Base-by-base conservation (phyloP, 2,329 filamentous ascomycete genomes). In the Penicillium sp. region DNA sequence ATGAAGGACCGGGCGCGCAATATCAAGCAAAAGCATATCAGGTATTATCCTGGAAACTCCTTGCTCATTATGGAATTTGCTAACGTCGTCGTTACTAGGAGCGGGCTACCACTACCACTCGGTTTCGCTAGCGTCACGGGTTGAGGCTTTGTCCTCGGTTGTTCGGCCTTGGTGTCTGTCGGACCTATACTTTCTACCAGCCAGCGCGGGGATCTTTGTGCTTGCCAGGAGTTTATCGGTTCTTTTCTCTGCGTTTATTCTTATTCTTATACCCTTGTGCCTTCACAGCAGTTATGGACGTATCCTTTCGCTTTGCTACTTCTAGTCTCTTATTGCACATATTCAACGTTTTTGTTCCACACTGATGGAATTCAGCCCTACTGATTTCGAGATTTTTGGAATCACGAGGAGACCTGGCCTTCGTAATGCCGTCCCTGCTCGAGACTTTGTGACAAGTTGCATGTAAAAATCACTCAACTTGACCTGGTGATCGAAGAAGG, bases 1-100 rank as follows among this genome's bases (percentile, higher is more conserved):
- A 61, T 86, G 7, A 84, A 84, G 64, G 82, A 84, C 62, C 81
- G 80, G 60, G 84, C 83, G 4, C 76, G 84, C 53, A 85, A 84
- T 60, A 71, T 86, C 58, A 84, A 83, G 67, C 72, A 78, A 42
- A 72, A 72, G 7, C 78, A 68, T 54, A 55, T 82, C 3, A 78
- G 77, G 43, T 45, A 49, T 8, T 22, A 20, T 22, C 4, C 12
- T 5, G 5, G 2, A 20, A 15, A 14, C n/a, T 38, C 7, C 17
- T 41, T 17, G 14, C 31, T 34, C 17, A 12, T 4, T 11, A 2
- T 34, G 17, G n/a, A 4, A 22, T 15, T 50, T 43, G 34, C 57
- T 62, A 37, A 62, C 8, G 14, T 28, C 0, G 11, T 31, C 12
- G 8, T 35, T 15, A 28, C 11, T 35, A 53, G 51, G 37, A 17